A percentile compares a stretch with the other conserved stretches of the same genome.
phyloP scores from a whole-genome alignment of 23 red algal genomes.

The Gracilaria gracilis region DNA sequence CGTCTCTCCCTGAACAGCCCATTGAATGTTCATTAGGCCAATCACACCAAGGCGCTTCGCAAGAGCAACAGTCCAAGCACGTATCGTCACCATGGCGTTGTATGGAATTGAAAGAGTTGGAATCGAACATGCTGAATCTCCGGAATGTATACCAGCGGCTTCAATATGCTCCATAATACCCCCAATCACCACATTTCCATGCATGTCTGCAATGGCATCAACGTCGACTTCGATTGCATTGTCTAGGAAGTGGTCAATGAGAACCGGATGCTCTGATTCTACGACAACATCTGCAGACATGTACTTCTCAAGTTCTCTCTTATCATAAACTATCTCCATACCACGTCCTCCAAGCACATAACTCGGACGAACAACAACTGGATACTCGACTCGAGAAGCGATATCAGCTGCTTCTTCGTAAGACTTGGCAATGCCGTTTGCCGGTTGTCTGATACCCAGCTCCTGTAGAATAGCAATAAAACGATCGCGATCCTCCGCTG shows the following conservation, averaged over 20 bases:
- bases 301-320: conserved; percentile 85
- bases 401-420: conserved; percentile 82
- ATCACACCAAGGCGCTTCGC: conserved; percentile 91
- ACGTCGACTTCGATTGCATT: conserved; percentile 99
- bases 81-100: conserved; percentile 94
- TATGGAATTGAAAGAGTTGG: conserved; percentile 93
- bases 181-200: conserved; percentile 95
- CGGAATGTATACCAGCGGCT: conserved; percentile 97
- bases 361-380: conserved; percentile 95
- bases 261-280: conserved; percentile 96
- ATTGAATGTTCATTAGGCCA: conserved; percentile 98
- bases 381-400: conserved; percentile 85
- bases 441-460: conserved; percentile 90
- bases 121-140: conserved; percentile 95
- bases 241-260: conserved; percentile 95
- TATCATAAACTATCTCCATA: conserved; percentile 98
- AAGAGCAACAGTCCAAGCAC: conserved; percentile 96
- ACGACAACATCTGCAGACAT: conserved; percentile 97
- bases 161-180: conserved; percentile 99
- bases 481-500: conserved; percentile 96
- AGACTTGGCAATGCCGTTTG: conserved; percentile 91
- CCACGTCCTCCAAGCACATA: conserved; percentile 99
- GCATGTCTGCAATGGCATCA: conserved; percentile 90
- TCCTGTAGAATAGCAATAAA: conserved; percentile 94
- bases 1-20: conserved; percentile 95